A percentile compares a stretch with the other conserved stretches of the same genome.
Evolutionary conservation across 2,329 filamentous ascomycete species (phyloP).

Genomic region (Podosphaera xanthii): DNA sequence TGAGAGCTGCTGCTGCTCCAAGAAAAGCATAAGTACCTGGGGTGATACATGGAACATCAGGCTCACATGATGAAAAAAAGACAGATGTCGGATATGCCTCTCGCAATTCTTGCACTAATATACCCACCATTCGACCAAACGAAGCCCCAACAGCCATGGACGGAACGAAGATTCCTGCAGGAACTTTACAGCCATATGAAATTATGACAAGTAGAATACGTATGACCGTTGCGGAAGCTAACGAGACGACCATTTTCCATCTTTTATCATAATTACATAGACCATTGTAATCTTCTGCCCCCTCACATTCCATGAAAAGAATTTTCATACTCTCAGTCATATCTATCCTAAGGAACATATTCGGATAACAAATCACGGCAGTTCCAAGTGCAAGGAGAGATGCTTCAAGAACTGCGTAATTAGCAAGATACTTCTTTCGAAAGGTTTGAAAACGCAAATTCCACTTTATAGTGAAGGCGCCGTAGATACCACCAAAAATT

Average conservation of each 20-base stretch:
- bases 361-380: slow-evolving; percentile 87
- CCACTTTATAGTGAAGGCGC: slow-evolving; percentile 95
- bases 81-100: slow-evolving; percentile 59
- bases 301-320: slow-evolving; percentile 81
- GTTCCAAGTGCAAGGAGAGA: slow-evolving; percentile 64
- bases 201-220: slow-evolving; percentile 74
- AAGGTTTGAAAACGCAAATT: slow-evolving; percentile 80
- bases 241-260: slow-evolving; percentile 54
- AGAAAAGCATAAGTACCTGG: slow-evolving; percentile 93
- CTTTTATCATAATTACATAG: slow-evolving; percentile 58
- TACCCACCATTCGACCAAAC: slow-evolving; percentile 84
- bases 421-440: slow-evolving; percentile 70
- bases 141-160: slow-evolving; percentile 94
- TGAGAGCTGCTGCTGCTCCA: slow-evolving; percentile 73
- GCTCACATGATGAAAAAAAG: slow-evolving; percentile 75
- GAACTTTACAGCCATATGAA: slow-evolving; percentile 94
- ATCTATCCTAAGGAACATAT: slow-evolving; percentile 83
- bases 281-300: slow-evolving; percentile 66
- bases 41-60: slow-evolving; percentile 87
- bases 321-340: slow-evolving; percentile 99
- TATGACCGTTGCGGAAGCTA: slow-evolving; percentile 58
- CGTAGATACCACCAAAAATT: slow-evolving; percentile 82
- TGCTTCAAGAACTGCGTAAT: slow-evolving; percentile 70
- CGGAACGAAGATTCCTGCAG: slow-evolving; percentile 91
- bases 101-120: slow-evolving; percentile 73